These are phyloP conservation scores for Claviceps spartinae DNA, from an alignment of 2,329 filamentous ascomycete genomes.

Conservation along the genomic window DNA sequence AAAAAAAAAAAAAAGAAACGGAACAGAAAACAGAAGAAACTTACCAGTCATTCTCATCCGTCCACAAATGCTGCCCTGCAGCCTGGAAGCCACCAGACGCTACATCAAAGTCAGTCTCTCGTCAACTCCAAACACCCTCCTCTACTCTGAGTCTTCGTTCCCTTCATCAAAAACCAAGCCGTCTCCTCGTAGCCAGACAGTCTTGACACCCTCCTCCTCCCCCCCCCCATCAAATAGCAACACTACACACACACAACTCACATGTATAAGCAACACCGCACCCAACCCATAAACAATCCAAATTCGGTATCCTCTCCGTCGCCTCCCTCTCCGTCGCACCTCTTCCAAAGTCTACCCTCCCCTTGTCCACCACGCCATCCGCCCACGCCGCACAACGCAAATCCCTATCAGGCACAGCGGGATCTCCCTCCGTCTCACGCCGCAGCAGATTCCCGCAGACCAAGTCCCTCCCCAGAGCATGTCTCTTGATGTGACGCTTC, in stretches of 20 bases:
- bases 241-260: slow-evolving; percentile 17
- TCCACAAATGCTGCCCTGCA: slow-evolving; percentile 27
- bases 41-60: slow-evolving; percentile 29
- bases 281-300: slow-evolving; percentile 27
- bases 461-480: slow-evolving; percentile 20
- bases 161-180: no score
- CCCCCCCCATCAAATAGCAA: neutral
- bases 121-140: no score
- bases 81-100: slow-evolving; percentile 22
- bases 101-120: slow-evolving; percentile 9
- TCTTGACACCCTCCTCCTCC: neutral
- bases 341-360: slow-evolving; percentile 22
- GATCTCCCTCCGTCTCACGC: slow-evolving; percentile 13
- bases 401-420: slow-evolving; percentile 10
- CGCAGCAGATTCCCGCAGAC: slow-evolving; percentile 16
- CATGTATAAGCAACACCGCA: slow-evolving; percentile 30
- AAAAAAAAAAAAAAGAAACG: neutral
- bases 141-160: no score
- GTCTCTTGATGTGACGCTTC: slow-evolving; percentile 26
- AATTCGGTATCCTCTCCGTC: slow-evolving; percentile 16
- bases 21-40: neutral
- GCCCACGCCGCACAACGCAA: slow-evolving; percentile 24
- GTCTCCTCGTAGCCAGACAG: no score
- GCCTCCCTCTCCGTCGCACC: slow-evolving; percentile 9
- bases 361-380: slow-evolving; percentile 25